Evolutionary conservation across 768 basidiomycete genomes (phyloP), one percentile per base, ranked within the genome.

Genomic region (Mycena polygramma): DNA sequence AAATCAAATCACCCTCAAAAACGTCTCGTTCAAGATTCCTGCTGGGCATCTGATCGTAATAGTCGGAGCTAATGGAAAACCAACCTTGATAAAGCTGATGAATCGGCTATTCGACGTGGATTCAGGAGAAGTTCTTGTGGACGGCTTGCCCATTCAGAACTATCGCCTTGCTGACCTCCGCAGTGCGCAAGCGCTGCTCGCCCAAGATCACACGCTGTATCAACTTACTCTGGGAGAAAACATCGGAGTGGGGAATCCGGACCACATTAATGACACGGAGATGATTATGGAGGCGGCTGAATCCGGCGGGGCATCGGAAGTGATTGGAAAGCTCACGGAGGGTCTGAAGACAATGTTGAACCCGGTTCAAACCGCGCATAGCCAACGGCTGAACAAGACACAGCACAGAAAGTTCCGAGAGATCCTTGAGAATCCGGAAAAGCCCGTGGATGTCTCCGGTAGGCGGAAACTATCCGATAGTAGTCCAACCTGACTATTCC

Each of bases 171-270:
- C 73, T 2, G 78, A 79, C 45, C 65, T 86, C 13, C 78, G 80
- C 2, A 60, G 66, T 10, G 76, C 77, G 0, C 81, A 77, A 4
- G 81, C 82, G 10, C 77, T 79, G n/a, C 77, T 86, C 0, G 74
- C 78, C 0, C 85, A 86, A 66, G 78, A 81, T 7, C 83, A 82
- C 64, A 67, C 65, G 9, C 63, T 83, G 1, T 82, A 80, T 66
- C 81, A 81, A 0, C 68, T 85, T 7, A 76, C 81, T 0, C 54
- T 85, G 5, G 67, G 71, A 30, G 84, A 85, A 52, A 85, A 84
- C 48, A 79, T 85, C 14, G 79, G 74, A 22, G 68, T 85, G 19
- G 84, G 82, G 30, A 20, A 60, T 43, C 48, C 64, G 0, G 24
- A 57, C 17, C 24, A 36, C 30, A 35, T 63, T 2, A 17, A 45